A percentile compares a stretch with the other conserved stretches of the same genome.
Evolutionary conservation across 164 flowering plant species (phyloP).

Genomic region (Tinospora cordifolia): DNA sequence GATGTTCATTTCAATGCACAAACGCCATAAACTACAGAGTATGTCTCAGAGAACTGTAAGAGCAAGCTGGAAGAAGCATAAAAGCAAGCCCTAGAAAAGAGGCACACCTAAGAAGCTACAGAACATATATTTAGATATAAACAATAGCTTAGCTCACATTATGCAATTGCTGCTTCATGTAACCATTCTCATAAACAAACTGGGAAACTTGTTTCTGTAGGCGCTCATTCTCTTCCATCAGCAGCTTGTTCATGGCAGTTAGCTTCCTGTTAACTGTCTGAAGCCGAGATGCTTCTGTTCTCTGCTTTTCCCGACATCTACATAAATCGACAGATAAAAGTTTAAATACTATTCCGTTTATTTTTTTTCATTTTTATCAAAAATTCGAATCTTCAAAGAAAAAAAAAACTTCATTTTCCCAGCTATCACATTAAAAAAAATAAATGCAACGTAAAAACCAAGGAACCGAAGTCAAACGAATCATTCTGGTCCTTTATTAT

Average conservation of each 20-base stretch:
- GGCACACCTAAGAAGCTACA: no score
- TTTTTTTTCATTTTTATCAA: not conserved
- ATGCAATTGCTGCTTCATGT: slow-evolving; percentile 60
- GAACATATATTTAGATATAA: no score
- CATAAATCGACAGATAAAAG: slow-evolving; percentile 3
- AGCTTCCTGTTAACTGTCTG: slow-evolving; percentile 73
- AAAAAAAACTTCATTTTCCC: not conserved
- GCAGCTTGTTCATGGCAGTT: slow-evolving; percentile 70
- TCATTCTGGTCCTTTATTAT: not conserved
- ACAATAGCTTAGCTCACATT: slow-evolving; percentile 20
- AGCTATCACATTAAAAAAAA: not conserved
- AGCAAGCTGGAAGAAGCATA: no score
- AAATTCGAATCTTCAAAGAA: not conserved
- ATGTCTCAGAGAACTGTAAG: not conserved
- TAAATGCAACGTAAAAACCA: not conserved
- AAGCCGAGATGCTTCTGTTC: slow-evolving; percentile 65
- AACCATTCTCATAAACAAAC: slow-evolving; percentile 74
- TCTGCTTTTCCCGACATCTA: slow-evolving; percentile 81
- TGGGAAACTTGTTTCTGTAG: slow-evolving; percentile 78
- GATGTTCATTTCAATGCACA: not conserved
- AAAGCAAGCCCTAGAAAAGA: no score
- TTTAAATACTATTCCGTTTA: not conserved
- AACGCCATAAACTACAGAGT: not conserved
- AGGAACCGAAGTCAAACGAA: not conserved
- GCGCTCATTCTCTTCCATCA: slow-evolving; percentile 83